Base-by-base conservation (phyloP, 495 filamentous ascomycete species). In the Pyronema domesticum region DNA sequence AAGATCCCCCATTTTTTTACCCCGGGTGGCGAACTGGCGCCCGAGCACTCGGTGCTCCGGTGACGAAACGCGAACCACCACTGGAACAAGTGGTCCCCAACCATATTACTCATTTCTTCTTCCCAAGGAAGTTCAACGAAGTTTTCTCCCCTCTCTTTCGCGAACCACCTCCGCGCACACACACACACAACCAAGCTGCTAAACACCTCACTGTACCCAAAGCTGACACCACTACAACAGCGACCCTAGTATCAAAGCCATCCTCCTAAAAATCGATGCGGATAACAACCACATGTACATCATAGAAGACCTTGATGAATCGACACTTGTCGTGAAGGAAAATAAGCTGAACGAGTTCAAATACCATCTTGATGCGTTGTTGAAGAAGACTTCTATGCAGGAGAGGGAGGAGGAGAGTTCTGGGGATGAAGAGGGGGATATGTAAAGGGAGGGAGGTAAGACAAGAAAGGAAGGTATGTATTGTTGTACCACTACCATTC, bases 221-320 rank as follows among this genome's bases (percentile, higher is more conserved):
- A n/a, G 39, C 17, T 17, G 39, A 43, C 39, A 43, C 39, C 17
- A n/a, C 1, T 2, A n/a, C 1, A n/a, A 36, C 56, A 60, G 60
- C 52, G 62, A 64, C 46, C 79, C 81, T 5, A 82, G 80, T 44
- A 83, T 85, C 68, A 85, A 83, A 66, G 79, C 82, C 39, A 83
- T 85, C 64, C 79, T 86, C 59, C 70, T 79, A 39, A 82, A 82
- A 56, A 83, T 85, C 68, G 80, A 86, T 58, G 71, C 73, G 52
- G 74, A 79, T 55, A 57, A 63, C 36, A 66, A 71, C 55, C 77
- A 84, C 62, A 80, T 81, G 58, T 83, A 81, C 64, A 83, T 86
- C 53, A 75, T 85, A 55, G 60, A 64, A 53, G 70, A 75, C 45
- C 69, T 76, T 15, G 73, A 75, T 54, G 72, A 74, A 44, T 65